Percentiles rank a stretch among this genome's conserved stretches.
Evolutionary conservation across 2,329 filamentous ascomycete species (phyloP).

Genomic region (Harringtonia lauricola): DNA sequence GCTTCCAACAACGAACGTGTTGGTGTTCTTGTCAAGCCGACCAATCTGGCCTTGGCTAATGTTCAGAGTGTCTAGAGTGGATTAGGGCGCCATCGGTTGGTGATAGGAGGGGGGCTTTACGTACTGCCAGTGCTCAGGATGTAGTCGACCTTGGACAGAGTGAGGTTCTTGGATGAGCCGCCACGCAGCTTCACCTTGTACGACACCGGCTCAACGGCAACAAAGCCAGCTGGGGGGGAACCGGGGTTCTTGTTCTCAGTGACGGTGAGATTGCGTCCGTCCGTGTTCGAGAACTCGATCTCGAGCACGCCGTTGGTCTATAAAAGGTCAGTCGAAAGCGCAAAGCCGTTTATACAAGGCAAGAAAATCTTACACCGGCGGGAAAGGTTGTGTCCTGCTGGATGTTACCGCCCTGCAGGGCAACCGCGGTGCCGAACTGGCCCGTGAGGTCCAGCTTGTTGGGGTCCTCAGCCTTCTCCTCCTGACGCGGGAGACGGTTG

Average conservation of each 20-base stretch:
- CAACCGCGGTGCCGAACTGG: constrained; percentile 18
- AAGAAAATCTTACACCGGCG: constrained; percentile 17
- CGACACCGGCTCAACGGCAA: constrained; percentile 23
- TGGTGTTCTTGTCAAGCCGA: constrained; percentile 22
- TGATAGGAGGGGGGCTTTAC: constrained; percentile 5
- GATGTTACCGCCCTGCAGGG: constrained; percentile 19
- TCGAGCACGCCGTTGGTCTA: constrained; percentile 23
- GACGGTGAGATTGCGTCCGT: constrained; percentile 22
- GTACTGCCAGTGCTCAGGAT: constrained; percentile 24
- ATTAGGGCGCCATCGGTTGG: not conserved
- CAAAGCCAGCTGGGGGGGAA: constrained; percentile 23
- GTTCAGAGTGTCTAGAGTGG: constrained; percentile 18
- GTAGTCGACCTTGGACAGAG: constrained; percentile 28
- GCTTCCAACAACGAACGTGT: constrained; percentile 23
- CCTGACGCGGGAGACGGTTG: not conserved
- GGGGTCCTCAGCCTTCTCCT: constrained; percentile 10
- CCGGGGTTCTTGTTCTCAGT: constrained; percentile 24
- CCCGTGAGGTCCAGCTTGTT: constrained; percentile 20
- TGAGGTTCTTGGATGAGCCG: constrained; percentile 18
- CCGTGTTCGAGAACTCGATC: constrained; percentile 25
- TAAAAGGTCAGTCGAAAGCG: not conserved
- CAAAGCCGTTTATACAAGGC: not conserved
- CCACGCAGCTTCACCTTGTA: constrained; percentile 23
- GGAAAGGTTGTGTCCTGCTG: constrained; percentile 23
- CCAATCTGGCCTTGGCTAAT: constrained; percentile 24